Conservation (phyloP, 306 rosid species). For the Ziziphus jujuba region DNA sequence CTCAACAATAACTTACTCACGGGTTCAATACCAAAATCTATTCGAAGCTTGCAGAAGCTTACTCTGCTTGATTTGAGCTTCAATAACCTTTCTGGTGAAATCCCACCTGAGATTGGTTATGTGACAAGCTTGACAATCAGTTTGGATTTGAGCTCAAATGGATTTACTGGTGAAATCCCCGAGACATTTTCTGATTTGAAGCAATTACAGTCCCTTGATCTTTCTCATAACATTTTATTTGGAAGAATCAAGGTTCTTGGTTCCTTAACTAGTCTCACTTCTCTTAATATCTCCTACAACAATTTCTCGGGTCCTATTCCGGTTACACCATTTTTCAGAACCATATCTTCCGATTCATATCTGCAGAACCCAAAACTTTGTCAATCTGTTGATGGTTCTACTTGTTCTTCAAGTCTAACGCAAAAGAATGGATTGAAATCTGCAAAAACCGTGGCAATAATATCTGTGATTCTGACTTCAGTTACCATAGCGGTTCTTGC, state of each 20-base stretch:
- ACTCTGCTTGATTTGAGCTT: constrained; percentile 86
- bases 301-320: constrained; percentile 95
- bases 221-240: constrained; percentile 68
- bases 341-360: constrained; percentile 61
- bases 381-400: constrained; percentile 71
- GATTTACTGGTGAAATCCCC: constrained; percentile 77
- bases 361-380: constrained; percentile 65
- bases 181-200: constrained; percentile 63
- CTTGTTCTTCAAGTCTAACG: constrained; percentile 68
- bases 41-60: constrained; percentile 68
- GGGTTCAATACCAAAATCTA: constrained; percentile 75
- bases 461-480: constrained; percentile 57
- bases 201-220: constrained; percentile 83
- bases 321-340: constrained; percentile 77
- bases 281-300: constrained; percentile 78
- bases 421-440: constrained; percentile 55
- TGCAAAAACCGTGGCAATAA: constrained; percentile 60
- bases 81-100: constrained; percentile 73
- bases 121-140: constrained; percentile 86
- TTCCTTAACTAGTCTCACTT: constrained; percentile 76
- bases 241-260: constrained; percentile 77
- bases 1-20: constrained; percentile 72
- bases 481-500: constrained; percentile 62
- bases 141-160: constrained; percentile 81
- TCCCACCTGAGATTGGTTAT: constrained; percentile 73